Evolutionary conservation across 179 eudicot species (phyloP).

Genomic region (Heliamphora ciliata): DNA sequence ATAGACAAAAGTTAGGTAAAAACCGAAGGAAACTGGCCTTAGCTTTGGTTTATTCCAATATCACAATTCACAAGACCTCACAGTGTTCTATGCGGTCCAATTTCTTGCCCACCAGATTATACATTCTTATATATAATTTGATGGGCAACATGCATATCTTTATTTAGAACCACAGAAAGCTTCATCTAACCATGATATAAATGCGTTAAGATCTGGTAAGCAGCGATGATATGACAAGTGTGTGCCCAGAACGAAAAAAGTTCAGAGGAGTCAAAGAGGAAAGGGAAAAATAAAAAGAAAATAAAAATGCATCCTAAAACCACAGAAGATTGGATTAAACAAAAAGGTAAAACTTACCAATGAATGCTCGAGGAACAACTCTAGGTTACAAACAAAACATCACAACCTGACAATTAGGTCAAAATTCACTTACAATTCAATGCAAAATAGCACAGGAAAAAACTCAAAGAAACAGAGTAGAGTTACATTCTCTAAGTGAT

Average conservation of each 20-base stretch:
- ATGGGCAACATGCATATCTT: neutral
- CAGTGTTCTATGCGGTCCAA: neutral
- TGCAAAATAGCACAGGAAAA: neutral
- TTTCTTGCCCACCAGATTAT: neutral
- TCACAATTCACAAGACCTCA: neutral
- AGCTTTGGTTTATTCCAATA: neutral
- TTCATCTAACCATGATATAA: neutral
- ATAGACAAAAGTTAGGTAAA: neutral
- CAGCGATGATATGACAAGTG: neutral
- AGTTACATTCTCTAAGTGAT: constrained; percentile 67
- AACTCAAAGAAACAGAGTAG: neutral
- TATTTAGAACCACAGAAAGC: neutral
- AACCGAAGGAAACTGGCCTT: neutral
- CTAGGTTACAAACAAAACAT: constrained; percentile 44
- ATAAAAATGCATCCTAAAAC: no score
- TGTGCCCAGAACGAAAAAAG: no score
- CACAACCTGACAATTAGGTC: constrained; percentile 7
- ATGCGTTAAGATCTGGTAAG: neutral
- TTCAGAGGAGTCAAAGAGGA: no score
- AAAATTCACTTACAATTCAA: neutral
- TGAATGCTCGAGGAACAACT: constrained; percentile 93
- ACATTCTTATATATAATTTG: neutral
- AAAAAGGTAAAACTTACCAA: constrained; percentile 40
- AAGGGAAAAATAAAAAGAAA: no score
- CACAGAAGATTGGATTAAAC: neutral